phyloP scores from a whole-genome alignment of 78 protist species.

The Pelomyxa schiedti region DNA sequence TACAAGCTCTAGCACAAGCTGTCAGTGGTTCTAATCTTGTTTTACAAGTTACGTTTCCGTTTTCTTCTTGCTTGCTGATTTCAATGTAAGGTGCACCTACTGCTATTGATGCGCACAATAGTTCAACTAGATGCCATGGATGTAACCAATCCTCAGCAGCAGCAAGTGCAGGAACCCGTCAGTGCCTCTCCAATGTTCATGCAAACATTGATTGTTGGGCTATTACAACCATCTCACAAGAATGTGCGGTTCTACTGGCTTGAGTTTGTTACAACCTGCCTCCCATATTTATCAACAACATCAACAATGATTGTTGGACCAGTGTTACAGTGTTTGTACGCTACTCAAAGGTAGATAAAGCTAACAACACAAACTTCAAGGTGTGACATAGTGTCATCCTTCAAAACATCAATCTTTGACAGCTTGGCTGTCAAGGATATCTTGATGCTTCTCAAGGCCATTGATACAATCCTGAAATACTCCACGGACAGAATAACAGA shows the following conservation, averaged over 20 bases:
- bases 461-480: not conserved
- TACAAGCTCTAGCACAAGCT: not conserved
- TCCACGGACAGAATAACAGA: not conserved
- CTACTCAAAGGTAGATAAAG: no score
- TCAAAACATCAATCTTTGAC: not conserved
- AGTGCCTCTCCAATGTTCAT: not conserved
- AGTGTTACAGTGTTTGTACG: not conserved
- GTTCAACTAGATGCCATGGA: not conserved
- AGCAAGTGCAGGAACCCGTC: not conserved
- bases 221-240: not conserved
- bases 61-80: no score
- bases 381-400: no score
- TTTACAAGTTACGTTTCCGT: no score
- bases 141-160: no score
- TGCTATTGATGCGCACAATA: not conserved
- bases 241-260: slow-evolving; percentile 6
- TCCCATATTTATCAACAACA: not conserved
- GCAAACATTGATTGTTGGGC: slow-evolving; percentile 4
- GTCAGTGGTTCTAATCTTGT: not conserved
- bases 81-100: slow-evolving; percentile 3
- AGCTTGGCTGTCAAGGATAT: not conserved
- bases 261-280: not conserved
- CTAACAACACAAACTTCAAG: no score
- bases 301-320: not conserved
- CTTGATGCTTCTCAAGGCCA: not conserved